Base-by-base conservation (phyloP, 495 filamentous ascomycete genomes). In the Hypoxylon fragiforme region DNA sequence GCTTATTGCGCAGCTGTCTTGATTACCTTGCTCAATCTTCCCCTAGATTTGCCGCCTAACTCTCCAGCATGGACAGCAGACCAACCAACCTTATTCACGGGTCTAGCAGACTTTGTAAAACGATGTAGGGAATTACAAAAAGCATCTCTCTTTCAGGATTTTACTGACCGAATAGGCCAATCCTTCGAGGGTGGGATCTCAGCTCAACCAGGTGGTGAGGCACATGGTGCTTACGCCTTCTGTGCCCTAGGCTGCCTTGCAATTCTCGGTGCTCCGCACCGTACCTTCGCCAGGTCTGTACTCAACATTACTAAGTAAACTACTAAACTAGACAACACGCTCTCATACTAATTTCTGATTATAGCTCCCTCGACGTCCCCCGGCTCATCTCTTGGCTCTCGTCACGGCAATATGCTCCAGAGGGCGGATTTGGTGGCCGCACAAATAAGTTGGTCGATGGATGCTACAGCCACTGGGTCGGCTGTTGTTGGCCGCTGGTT, bases 361-460 rank as follows among this genome's bases (percentile, higher is more conserved):
- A 30, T 53, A 90, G 87, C 63, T 87, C 86, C 68, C 83, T 98
- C 58, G 83, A 97, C 69, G 64, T 97, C 37, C 82, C 84, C 34
- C 71, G 81, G 21, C 78, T 97, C 13, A 77, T 95, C 15, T 83
- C 85, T 35, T 97, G 94, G 91, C 79, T 97, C 15, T 91, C 89
- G 28, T 82, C 88, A 28, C 84, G 92, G 47, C 94, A 98, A 67
- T 88, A 92, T 73, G 84, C 82, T 7, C 95, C 94, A 2, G 94
- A 97, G 70, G 95, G 91, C 32, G 94, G 94, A 9, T 88, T 92
- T 61, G 82, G 88, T 12, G 94, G 94, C 50, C 83, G 94, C 57
- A 96, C 94, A n/a, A 97, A 97, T 73, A 98, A 98, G 71, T 78
- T 98, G 6, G 92, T 97, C 16, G 94, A 98, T 70, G 94, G 92